Percentiles rank a stretch among this genome's conserved stretches.
Conservation (phyloP, 805 yeast species). For the Tetrapisispora fleetii region DNA sequence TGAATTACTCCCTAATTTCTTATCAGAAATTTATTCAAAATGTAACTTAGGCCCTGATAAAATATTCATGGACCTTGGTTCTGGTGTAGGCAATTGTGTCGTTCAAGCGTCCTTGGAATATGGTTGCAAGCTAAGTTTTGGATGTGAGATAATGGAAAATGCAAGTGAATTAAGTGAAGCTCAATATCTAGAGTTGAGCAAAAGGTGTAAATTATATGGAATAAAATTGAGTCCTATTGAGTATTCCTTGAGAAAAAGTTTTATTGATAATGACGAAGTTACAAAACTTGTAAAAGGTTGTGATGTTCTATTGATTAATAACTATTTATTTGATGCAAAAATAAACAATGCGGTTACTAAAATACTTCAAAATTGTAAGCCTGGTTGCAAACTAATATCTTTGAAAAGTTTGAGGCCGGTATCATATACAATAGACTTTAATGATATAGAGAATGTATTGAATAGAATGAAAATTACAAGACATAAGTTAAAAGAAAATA, state of each 20-base stretch:
- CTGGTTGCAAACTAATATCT: constrained; percentile 72
- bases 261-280: constrained; percentile 56
- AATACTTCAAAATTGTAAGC: constrained; percentile 51
- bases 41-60: constrained; percentile 45
- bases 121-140: constrained; percentile 69
- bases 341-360: constrained; percentile 60
- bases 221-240: constrained; percentile 45
- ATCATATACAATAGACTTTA: constrained; percentile 50
- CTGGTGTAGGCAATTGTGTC: constrained; percentile 90
- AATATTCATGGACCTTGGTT: constrained; percentile 79
- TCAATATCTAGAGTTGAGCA: constrained; percentile 50
- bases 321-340: constrained; percentile 71
- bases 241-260: constrained; percentile 59
- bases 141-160: constrained; percentile 81
- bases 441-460: constrained; percentile 45
- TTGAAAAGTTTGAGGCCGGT: constrained; percentile 72
- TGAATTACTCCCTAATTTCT: constrained; percentile 71
- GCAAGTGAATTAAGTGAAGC: constrained; percentile 59
- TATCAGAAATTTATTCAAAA: constrained; percentile 53
- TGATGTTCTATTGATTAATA: constrained; percentile 70
- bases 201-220: constrained; percentile 56
- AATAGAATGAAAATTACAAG: constrained; percentile 56
- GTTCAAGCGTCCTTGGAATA: constrained; percentile 81
- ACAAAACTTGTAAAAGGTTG: constrained; percentile 44
- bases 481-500: constrained; percentile 51